Percentiles rank a stretch among this genome's conserved stretches.
Evolutionary conservation across 225 moss, liverwort and hornwort genomes (phyloP).

Genomic region (Ulota crispa): DNA sequence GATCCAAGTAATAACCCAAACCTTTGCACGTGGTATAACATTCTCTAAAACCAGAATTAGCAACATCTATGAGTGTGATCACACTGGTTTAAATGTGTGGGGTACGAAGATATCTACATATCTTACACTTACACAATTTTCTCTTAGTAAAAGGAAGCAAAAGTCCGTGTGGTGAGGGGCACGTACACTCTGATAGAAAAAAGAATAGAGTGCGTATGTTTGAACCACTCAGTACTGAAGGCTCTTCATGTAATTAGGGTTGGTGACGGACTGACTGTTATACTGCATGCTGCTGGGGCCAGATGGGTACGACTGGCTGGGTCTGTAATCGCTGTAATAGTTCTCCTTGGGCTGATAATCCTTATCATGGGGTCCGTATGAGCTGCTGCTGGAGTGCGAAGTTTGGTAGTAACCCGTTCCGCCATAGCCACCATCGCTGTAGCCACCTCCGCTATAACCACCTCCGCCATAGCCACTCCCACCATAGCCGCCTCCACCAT

Average conservation of each 20-base stretch:
- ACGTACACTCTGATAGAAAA: neutral
- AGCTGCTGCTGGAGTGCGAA: neutral
- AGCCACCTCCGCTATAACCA: neutral
- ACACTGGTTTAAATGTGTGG: neutral
- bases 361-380: slow-evolving; percentile 8
- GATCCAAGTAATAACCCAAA: neutral
- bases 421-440: slow-evolving; percentile 8
- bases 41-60: slow-evolving; percentile 1
- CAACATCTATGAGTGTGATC: neutral
- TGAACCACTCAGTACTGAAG: slow-evolving; percentile 9
- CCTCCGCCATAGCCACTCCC: neutral
- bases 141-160: slow-evolving; percentile 10
- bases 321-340: slow-evolving; percentile 40
- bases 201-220: neutral
- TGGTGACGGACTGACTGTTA: slow-evolving; percentile 32
- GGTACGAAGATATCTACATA: slow-evolving; percentile 12
- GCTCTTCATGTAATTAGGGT: slow-evolving; percentile 47
- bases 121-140: slow-evolving; percentile 14
- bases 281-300: slow-evolving; percentile 22
- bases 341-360: slow-evolving; percentile 38
- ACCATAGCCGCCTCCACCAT: too few species aligned
- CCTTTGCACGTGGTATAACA: neutral
- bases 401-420: slow-evolving; percentile 17
- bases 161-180: neutral
- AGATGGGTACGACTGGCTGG: slow-evolving; percentile 35